Conservation (phyloP, 1,284 basidiomycete species). For the Apiotrichum domesticum region DNA sequence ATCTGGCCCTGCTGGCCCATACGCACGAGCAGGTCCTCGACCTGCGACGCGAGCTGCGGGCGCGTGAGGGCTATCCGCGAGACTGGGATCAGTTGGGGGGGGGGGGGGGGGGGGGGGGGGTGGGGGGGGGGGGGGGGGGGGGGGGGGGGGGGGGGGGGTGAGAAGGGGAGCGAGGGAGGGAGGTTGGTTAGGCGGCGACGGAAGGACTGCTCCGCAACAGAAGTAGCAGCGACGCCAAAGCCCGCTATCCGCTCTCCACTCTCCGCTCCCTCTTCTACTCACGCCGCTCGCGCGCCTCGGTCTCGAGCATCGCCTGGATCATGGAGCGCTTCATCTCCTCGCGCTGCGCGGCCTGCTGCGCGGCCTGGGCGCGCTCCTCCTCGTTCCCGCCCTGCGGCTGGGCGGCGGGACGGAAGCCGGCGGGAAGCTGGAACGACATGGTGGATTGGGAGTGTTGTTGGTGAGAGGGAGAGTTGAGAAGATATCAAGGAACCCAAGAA, state of each 20-base stretch:
- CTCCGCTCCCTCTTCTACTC: conserved; percentile 43
- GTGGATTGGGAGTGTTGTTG: conserved; percentile 2
- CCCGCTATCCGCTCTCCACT: no score
- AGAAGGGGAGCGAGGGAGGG: no score
- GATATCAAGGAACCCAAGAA: not conserved
- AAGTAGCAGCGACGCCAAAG: no score
- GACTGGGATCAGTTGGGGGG: conserved; percentile 50
- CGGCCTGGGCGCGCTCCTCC: conserved; percentile 33
- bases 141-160: no score
- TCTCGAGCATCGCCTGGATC: conserved; percentile 81
- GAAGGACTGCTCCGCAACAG: no score
- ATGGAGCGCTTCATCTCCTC: conserved; percentile 64
- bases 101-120: no score
- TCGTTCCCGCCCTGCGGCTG: conserved; percentile 21
- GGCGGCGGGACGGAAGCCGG: conserved; percentile 35
- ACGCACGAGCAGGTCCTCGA: conserved; percentile 75
- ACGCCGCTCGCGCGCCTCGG: conserved; percentile 85
- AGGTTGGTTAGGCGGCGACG: no score
- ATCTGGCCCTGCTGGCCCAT: conserved; percentile 94
- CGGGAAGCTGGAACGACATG: conserved; percentile 50
- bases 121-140: no score
- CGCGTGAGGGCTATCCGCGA: conserved; percentile 90
- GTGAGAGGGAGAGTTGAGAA: not conserved
- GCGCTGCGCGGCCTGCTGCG: conserved; percentile 44
- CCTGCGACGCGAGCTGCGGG: conserved; percentile 76